These are phyloP conservation scores for Phalaenopsis equestris DNA, from an alignment of 106 monocot genomes.

Conservation along the genomic window DNA sequence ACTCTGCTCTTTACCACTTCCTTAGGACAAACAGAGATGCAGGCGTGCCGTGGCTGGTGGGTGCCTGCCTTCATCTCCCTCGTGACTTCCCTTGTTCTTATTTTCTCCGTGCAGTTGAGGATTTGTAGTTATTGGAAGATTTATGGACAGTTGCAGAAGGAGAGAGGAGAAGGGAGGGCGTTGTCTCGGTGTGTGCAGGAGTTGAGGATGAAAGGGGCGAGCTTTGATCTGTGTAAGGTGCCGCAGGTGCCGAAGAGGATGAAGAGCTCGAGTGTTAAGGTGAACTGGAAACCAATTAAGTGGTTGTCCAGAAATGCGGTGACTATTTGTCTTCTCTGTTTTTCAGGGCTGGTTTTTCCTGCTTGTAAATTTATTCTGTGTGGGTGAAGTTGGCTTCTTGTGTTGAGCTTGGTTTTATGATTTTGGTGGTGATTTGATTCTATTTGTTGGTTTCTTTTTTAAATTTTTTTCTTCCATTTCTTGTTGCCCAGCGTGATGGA, in stretches of 20 bases:
- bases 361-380: constrained; percentile 56
- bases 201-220: constrained; percentile 85
- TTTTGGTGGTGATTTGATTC: too few relatives aligned
- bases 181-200: constrained; percentile 61
- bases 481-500: too few relatives aligned
- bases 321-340: constrained; percentile 30
- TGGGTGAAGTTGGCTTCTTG: constrained; percentile 17
- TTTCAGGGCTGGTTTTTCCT: constrained; percentile 33
- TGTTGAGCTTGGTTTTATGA: too few relatives aligned
- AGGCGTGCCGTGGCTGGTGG: constrained; percentile 49
- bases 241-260: constrained; percentile 27
- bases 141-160: constrained; percentile 31
- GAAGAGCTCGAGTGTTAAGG: constrained; percentile 86
- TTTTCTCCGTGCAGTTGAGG: constrained; percentile 39
- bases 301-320: constrained; percentile 48
- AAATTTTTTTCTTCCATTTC: too few relatives aligned
- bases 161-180: constrained; percentile 51
- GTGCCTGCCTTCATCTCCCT: constrained; percentile 52
- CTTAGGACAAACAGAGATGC: not conserved
- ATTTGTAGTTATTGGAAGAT: constrained; percentile 46
- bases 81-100: constrained; percentile 51
- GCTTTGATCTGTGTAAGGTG: constrained; percentile 67
- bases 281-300: constrained; percentile 40
- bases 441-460: too few relatives aligned
- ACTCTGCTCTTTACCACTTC: constrained; percentile 59